phyloP scores from a whole-genome alignment of 768 basidiomycete genomes.

The Xerocomus spinulosus region DNA sequence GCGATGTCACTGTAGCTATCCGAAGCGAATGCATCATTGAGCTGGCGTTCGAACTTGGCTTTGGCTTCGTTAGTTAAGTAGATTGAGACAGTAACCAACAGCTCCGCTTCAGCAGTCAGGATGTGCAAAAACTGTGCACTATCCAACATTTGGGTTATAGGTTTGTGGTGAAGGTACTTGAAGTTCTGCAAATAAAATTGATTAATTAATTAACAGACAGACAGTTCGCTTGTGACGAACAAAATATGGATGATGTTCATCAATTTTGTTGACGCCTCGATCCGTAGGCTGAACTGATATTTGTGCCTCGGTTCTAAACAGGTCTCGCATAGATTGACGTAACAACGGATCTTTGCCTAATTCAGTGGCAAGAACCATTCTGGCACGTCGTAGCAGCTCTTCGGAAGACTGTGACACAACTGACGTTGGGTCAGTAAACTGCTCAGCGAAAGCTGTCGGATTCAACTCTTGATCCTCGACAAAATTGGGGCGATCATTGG shows the following conservation, averaged over 20 bases:
- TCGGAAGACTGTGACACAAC: slow-evolving; percentile 53
- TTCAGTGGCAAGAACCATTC: slow-evolving; percentile 84
- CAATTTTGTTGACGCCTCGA: slow-evolving; percentile 72
- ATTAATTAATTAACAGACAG: slow-evolving; percentile 4
- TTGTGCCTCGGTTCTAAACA: slow-evolving; percentile 70
- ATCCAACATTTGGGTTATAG: slow-evolving; percentile 61
- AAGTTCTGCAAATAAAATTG: slow-evolving; percentile 57
- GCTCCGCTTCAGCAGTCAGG: slow-evolving; percentile 84
- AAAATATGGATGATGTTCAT: slow-evolving; percentile 67
- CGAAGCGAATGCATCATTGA: slow-evolving; percentile 81
- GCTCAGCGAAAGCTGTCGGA: slow-evolving; percentile 80
- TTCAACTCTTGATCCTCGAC: slow-evolving; percentile 78
- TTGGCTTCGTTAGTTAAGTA: slow-evolving; percentile 58
- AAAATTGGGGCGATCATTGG: slow-evolving; percentile 56
- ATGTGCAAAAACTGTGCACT: slow-evolving; percentile 85
- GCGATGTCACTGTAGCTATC: slow-evolving; percentile 82
- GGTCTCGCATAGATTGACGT: slow-evolving; percentile 67
- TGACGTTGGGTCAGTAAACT: slow-evolving; percentile 72
- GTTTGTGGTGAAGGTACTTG: slow-evolving; percentile 88
- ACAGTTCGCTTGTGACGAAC: slow-evolving; percentile 38
- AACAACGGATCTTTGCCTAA: slow-evolving; percentile 90
- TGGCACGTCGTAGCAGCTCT: slow-evolving; percentile 67
- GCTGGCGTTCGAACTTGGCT: slow-evolving; percentile 62
- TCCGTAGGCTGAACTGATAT: slow-evolving; percentile 86
- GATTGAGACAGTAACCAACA: slow-evolving; percentile 75